Conservation (phyloP, 805 yeast genomes). For the Debaryomyces hansenii region DNA sequence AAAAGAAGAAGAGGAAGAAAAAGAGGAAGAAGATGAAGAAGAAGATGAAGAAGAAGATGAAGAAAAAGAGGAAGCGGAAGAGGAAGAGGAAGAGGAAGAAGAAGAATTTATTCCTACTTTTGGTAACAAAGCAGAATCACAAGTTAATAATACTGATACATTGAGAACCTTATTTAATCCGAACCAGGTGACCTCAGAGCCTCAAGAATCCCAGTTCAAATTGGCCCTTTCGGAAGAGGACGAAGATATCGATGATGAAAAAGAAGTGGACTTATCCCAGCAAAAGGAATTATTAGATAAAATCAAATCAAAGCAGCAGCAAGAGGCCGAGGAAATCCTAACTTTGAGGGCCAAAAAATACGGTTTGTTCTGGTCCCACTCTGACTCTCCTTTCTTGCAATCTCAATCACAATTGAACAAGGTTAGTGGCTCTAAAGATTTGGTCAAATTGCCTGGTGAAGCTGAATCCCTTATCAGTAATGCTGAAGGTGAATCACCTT, state of each 20-base stretch:
- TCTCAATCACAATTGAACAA: slow-evolving; percentile 81
- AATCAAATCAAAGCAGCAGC: slow-evolving; percentile 25
- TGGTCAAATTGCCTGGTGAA: slow-evolving; percentile 38
- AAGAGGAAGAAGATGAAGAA: slow-evolving; percentile 33
- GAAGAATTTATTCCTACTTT: slow-evolving; percentile 59
- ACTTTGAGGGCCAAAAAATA: slow-evolving; percentile 11
- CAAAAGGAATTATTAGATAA: slow-evolving; percentile 27
- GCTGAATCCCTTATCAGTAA: slow-evolving; percentile 26
- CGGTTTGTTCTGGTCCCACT: slow-evolving; percentile 79
- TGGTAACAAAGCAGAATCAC: slow-evolving; percentile 24
- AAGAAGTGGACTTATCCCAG: slow-evolving; percentile 17
- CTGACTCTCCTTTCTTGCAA: slow-evolving; percentile 80
- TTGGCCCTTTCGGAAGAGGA: slow-evolving; percentile 44
- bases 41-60: slow-evolving; percentile 6
- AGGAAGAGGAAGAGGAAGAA: slow-evolving; percentile 16
- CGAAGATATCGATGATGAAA: slow-evolving; percentile 47
- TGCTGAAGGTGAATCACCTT: slow-evolving; percentile 41
- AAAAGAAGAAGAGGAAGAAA: slow-evolving; percentile 11
- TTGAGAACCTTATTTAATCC: slow-evolving; percentile 62
- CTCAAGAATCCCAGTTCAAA: slow-evolving; percentile 27
- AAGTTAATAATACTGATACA: slow-evolving; percentile 46
- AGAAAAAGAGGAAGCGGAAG: slow-evolving; percentile 11
- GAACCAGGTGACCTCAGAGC: slow-evolving; percentile 2
- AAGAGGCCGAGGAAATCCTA: not conserved
- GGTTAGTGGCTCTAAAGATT: slow-evolving; percentile 37